Conservation (phyloP, 225 moss, liverwort and hornwort genomes). For the Anthoceros angustus region DNA sequence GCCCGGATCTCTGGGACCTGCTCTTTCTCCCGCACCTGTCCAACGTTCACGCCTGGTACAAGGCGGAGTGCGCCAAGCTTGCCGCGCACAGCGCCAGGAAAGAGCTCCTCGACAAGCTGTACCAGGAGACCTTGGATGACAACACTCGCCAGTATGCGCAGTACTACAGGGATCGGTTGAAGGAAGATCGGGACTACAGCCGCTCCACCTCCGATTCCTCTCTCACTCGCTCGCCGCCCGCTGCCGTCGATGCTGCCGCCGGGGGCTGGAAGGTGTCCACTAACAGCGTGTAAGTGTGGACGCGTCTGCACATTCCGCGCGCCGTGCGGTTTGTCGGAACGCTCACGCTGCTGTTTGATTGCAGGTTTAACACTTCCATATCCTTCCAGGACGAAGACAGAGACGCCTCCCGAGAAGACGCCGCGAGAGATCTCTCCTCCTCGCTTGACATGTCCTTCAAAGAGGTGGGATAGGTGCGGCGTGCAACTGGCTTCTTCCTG, state of each 20-base stretch:
- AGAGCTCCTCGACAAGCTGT: conserved; percentile 37
- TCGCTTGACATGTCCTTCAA: background rate
- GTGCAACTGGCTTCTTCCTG: background rate
- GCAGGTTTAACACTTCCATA: background rate
- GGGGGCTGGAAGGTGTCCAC: background rate
- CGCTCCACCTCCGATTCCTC: background rate
- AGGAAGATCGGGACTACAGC: conserved; percentile 14
- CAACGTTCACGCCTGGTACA: conserved; percentile 38
- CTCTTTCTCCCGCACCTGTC: conserved; percentile 38
- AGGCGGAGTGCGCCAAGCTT: conserved; percentile 23
- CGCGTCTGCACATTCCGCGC: background rate
- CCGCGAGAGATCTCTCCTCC: background rate
- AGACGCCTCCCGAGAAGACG: background rate
- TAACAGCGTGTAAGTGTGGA: background rate
- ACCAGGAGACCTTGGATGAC: conserved; percentile 35
- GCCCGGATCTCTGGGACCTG: conserved; percentile 31
- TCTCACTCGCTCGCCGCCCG: background rate
- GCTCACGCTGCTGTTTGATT: background rate
- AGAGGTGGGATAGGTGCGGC: background rate
- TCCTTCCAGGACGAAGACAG: conserved; percentile 2
- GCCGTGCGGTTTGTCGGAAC: background rate
- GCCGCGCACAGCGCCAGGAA: conserved; percentile 5
- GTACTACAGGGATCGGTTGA: conserved; percentile 40
- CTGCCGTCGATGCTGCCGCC: background rate
- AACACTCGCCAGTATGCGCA: conserved; percentile 46